These are phyloP conservation scores for Triangularia verruculosa DNA, from an alignment of 2,329 filamentous ascomycete genomes.

Conservation along the genomic window DNA sequence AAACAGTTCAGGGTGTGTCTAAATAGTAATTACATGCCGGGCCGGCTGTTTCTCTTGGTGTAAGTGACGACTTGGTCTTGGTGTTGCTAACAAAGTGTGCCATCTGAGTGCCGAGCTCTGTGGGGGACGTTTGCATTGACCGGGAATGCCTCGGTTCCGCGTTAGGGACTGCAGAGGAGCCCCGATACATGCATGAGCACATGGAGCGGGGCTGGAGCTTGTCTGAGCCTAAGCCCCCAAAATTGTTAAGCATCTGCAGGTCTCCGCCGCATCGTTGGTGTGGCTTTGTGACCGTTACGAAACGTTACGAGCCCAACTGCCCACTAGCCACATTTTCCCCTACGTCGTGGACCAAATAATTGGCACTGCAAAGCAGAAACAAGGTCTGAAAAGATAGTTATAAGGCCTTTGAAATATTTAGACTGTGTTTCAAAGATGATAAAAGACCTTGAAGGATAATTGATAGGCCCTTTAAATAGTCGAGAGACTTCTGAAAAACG, in stretches of 20 bases:
- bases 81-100: not conserved
- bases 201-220: not conserved
- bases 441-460: too few relatives aligned
- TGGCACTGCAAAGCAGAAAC: too few relatives aligned
- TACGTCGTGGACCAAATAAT: too few relatives aligned
- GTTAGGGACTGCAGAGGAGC: not conserved
- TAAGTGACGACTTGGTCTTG: not conserved
- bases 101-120: not conserved
- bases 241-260: not conserved
- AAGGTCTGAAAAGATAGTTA: too few relatives aligned
- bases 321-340: not conserved
- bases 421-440: too few relatives aligned
- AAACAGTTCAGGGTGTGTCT: not conserved
- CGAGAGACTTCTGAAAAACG: too few relatives aligned
- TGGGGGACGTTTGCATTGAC: not conserved
- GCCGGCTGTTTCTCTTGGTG: not conserved
- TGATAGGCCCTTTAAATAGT: too few relatives aligned
- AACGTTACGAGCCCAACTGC: not conserved
- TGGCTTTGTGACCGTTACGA: not conserved
- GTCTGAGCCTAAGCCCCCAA: not conserved
- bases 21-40: not conserved
- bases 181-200: not conserved
- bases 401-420: too few relatives aligned
- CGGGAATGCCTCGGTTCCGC: not conserved
- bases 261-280: not conserved